phyloP scores from a whole-genome alignment of 768 basidiomycete species.

The Pleurotus cornucopiae region DNA sequence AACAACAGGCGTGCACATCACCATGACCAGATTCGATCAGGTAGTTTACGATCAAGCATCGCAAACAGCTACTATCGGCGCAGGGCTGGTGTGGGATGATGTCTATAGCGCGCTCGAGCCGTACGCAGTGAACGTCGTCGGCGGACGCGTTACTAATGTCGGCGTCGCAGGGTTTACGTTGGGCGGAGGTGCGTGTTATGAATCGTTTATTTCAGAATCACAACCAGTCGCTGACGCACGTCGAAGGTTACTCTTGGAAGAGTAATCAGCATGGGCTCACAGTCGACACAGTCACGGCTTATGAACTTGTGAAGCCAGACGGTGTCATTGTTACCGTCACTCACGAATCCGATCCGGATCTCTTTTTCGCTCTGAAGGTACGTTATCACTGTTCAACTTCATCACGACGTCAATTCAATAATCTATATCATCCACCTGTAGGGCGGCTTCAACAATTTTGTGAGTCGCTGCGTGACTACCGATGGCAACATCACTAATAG shows the following conservation, averaged over 20 bases:
- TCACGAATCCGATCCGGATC: slow-evolving; percentile 24
- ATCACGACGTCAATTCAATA: too few species aligned
- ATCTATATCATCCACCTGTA: slow-evolving; percentile 14
- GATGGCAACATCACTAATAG: background rate
- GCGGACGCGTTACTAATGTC: slow-evolving; percentile 53
- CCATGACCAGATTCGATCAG: slow-evolving; percentile 44
- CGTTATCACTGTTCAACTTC: background rate
- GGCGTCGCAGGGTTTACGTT: slow-evolving; percentile 58
- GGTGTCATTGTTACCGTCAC: slow-evolving; percentile 38
- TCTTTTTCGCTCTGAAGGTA: slow-evolving; percentile 41
- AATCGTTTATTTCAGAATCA: background rate
- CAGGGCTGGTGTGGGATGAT: slow-evolving; percentile 63
- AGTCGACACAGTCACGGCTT: slow-evolving; percentile 50
- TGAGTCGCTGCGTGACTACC: slow-evolving; percentile 7
- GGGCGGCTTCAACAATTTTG: slow-evolving; percentile 65
- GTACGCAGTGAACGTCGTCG: slow-evolving; percentile 49
- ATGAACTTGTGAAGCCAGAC: slow-evolving; percentile 53
- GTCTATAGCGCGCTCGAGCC: slow-evolving; percentile 50
- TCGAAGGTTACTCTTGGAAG: slow-evolving; percentile 56
- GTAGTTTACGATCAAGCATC: slow-evolving; percentile 35
- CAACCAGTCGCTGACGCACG: background rate
- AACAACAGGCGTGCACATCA: slow-evolving; percentile 54
- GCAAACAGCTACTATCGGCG: slow-evolving; percentile 37
- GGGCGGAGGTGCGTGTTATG: slow-evolving; percentile 39
- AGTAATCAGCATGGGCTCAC: slow-evolving; percentile 60